These are phyloP conservation scores for Hypericum perforatum DNA, from an alignment of 345 rosid genomes.

Conservation along the genomic window DNA sequence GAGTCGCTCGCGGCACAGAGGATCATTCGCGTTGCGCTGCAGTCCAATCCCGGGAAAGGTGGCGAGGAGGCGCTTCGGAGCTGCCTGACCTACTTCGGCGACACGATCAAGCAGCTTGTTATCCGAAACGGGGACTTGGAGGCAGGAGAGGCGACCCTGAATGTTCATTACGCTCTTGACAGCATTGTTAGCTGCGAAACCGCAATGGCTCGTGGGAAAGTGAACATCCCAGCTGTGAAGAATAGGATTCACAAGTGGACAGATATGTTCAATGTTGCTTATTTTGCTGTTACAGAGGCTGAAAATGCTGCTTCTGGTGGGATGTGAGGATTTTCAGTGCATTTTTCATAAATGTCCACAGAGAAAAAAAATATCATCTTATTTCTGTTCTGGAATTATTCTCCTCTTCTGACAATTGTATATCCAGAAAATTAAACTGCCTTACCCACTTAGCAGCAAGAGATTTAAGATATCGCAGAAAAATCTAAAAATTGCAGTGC, in stretches of 20 bases:
- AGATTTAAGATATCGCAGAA: too few relatives aligned
- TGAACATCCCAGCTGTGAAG: background rate
- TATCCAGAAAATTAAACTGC: too few relatives aligned
- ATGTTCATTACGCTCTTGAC: slow-evolving; percentile 19
- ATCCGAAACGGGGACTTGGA: slow-evolving; percentile 3
- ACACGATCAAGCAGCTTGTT: background rate
- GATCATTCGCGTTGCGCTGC: background rate
- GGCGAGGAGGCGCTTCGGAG: background rate
- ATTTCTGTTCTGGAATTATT: too few relatives aligned
- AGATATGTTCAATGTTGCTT: slow-evolving; percentile 1
- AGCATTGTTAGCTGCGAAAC: slow-evolving; percentile 4
- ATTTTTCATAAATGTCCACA: too few relatives aligned
- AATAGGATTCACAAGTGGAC: slow-evolving; percentile 9
- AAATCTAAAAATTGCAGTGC: too few relatives aligned
- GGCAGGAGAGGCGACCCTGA: slow-evolving; percentile 6
- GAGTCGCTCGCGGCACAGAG: background rate
- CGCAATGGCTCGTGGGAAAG: background rate
- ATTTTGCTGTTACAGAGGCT: background rate
- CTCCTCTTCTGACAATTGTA: too few relatives aligned
- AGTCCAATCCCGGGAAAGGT: too few relatives aligned
- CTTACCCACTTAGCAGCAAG: too few relatives aligned
- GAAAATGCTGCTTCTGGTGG: slow-evolving; percentile 2
- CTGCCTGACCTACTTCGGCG: slow-evolving; percentile 4
- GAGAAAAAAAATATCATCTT: too few relatives aligned
- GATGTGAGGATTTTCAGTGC: too few relatives aligned